These are phyloP conservation scores for Fusarium caatingaense DNA, from an alignment of 2,329 filamentous ascomycete species.

Conservation along the genomic window DNA sequence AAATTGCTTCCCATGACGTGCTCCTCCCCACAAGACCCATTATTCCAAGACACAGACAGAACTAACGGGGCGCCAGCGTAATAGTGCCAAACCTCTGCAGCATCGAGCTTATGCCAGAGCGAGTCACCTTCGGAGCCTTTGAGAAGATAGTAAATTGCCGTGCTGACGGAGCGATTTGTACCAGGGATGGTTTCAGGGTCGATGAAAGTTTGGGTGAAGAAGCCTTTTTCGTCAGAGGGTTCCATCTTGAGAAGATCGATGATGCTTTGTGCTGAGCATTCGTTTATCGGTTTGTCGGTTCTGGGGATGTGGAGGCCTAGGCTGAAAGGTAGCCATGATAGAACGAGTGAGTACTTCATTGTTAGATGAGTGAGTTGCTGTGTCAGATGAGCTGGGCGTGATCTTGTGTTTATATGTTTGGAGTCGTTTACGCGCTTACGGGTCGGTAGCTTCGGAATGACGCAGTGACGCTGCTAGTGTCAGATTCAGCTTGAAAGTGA, in stretches of 20 bases:
- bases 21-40: constrained; percentile 49
- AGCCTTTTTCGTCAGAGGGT: constrained; percentile 62
- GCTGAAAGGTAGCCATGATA: constrained; percentile 8
- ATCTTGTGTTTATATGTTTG: not conserved
- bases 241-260: constrained; percentile 56
- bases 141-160: constrained; percentile 65
- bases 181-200: constrained; percentile 49
- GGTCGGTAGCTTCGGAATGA: constrained; percentile 8
- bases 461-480: constrained; percentile 7
- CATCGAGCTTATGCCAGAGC: constrained; percentile 62
- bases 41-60: constrained; percentile 57
- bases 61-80: constrained; percentile 64
- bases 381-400: too few species aligned
- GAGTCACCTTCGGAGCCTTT: constrained; percentile 57
- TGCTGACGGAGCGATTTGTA: constrained; percentile 56
- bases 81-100: constrained; percentile 64
- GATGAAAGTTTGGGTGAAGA: constrained; percentile 59
- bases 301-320: constrained; percentile 12
- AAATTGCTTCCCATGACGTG: constrained; percentile 17
- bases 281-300: not conserved
- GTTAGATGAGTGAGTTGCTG: not conserved
- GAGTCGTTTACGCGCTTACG: not conserved
- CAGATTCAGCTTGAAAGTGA: constrained; percentile 5
- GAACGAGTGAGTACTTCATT: constrained; percentile 5
- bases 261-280: constrained; percentile 54